Base-by-base conservation (phyloP, 305 asterid genomes). In the Ilex paraguariensis region DNA sequence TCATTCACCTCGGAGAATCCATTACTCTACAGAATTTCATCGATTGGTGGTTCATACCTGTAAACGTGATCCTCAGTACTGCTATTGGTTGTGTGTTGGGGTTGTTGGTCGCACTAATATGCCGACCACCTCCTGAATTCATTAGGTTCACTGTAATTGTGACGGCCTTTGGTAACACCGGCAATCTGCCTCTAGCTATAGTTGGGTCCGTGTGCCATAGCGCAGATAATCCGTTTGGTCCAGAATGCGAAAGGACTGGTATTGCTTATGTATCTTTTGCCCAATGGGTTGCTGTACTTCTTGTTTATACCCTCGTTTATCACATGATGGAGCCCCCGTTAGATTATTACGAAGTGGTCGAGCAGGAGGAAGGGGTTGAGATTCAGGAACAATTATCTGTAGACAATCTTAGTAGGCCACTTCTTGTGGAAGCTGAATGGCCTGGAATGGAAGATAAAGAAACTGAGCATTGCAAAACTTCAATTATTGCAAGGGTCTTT, bases 251-350 rank as follows among this genome's bases (percentile, higher is more conserved):
- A 12, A 61, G 54, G 2, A 79, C 65, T 32, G 98, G 98, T 33
- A 81, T 83, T n/a, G 90, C 98, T 57, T 92, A 92, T 69, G 97
- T 87, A 6, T 89, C 98, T 0, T 87, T 87, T 64, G 87, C 96
- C 1, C 98, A 92, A 45, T 92, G 98, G 96, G 87, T 92, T 1
- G 87, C 98, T 0, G 97, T 77, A 61, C 85, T 92, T 66, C 95
- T 92, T 15, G 91, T 92, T 53, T 92, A 80, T 54, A 85, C 98
- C 31, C 91, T 92, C 39, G 98, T 92, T 51, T 92, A 92, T 80
- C 98, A 89, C 75, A 92, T 92, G 97, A 92, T 92, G 98, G 98
- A 92, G 76, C 98, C 98, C 21, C 97, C 98, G 0, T n/a, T 85
- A 67, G 96, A 84, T 63, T 66, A 81, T 31, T 81, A 76, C 3